Percentiles rank a stretch among this genome's conserved stretches.
These are phyloP conservation scores for Mycena leptocephala DNA, from an alignment of 768 basidiomycete species.

Conservation along the genomic window DNA sequence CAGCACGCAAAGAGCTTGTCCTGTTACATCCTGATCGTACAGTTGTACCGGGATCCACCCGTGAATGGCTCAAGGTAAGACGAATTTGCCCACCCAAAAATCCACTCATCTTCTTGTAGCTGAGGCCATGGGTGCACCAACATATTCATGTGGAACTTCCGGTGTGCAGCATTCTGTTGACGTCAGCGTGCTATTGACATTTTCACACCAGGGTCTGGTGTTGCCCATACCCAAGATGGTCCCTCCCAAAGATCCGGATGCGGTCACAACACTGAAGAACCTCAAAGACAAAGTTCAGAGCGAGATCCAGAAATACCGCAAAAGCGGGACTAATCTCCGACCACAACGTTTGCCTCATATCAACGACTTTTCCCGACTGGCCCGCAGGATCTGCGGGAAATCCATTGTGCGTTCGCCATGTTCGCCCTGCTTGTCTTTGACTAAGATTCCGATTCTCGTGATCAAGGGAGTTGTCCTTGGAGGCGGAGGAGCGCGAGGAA, in stretches of 20 bases:
- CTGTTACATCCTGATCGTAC: constrained; percentile 93
- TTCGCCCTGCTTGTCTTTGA: too few species aligned
- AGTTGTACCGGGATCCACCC: constrained; percentile 91
- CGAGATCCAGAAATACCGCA: constrained; percentile 90
- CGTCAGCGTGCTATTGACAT: constrained; percentile 19
- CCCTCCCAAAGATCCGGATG: constrained; percentile 86
- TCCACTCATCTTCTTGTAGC: constrained; percentile 60
- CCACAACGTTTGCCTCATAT: constrained; percentile 87
- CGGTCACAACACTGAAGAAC: constrained; percentile 90
- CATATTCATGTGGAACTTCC: constrained; percentile 96
- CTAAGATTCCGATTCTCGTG: too few species aligned
- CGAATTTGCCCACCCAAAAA: neutral
- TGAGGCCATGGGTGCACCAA: constrained; percentile 95
- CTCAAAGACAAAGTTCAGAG: constrained; percentile 94
- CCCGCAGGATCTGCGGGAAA: constrained; percentile 92
- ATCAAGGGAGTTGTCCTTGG: constrained; percentile 97
- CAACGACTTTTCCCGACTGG: constrained; percentile 94
- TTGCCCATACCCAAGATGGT: constrained; percentile 73
- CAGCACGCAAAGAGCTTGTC: constrained; percentile 97
- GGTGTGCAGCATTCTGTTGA: constrained; percentile 55
- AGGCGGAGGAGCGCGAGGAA: constrained; percentile 95
- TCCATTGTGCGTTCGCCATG: too few species aligned
- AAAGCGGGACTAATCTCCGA: constrained; percentile 71
- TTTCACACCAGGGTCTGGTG: constrained; percentile 76
- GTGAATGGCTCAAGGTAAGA: constrained; percentile 94